Base-by-base conservation (phyloP, 352 stramenopile genomes). In the Globisporangium splendens region DNA sequence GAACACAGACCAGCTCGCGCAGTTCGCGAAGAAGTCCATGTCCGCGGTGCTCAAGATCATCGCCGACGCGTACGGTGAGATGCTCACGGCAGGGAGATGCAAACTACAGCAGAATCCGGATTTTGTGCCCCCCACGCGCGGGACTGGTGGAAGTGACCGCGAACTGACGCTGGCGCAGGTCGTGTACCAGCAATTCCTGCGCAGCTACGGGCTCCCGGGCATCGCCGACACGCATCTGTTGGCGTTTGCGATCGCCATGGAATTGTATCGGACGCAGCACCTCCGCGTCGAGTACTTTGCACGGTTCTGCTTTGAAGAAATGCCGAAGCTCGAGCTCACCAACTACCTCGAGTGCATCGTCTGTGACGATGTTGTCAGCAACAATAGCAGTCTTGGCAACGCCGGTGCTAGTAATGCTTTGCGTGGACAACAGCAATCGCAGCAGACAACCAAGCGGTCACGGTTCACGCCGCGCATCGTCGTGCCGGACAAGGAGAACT, bases 191-290 rank as follows among this genome's bases (percentile, higher is more conserved):
- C 86, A 81, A 35, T 90, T 93, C 56, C 61, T 94, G 43, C 83
- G 93, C 55, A 84, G 72, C 48, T 93, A 93, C n/a, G 85, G 80
- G 0, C 66, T 92, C 0, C 85, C 85, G 2, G 68, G 63, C 3
- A 93, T 93, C 50, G 84, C 84, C 4, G 85, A 92, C 50, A 89
- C 88, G 77, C 83, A 94, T 41, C 48, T 94, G 38, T 61, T 93
- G 15, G 83, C 80, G 0, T 88, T 91, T 39, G 85, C 80, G 1
- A 89, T 75, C 50, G 80, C 85, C 8, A 52, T 91, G 0, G 85
- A 94, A 41, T 62, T 53, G 5, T 93, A 89, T 46, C 85, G 83
- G 1, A 24, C 50, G 3, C 77, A 92, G 51, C 79, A 91, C 49
- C 46, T 89, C 7, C 83, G 85, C 1, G 81, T 93, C 15, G 83